Evolutionary conservation across 73 alveolate genomes (phyloP), one percentile per base, ranked within the genome.

Genomic region (Tetrahymena thermophila): DNA sequence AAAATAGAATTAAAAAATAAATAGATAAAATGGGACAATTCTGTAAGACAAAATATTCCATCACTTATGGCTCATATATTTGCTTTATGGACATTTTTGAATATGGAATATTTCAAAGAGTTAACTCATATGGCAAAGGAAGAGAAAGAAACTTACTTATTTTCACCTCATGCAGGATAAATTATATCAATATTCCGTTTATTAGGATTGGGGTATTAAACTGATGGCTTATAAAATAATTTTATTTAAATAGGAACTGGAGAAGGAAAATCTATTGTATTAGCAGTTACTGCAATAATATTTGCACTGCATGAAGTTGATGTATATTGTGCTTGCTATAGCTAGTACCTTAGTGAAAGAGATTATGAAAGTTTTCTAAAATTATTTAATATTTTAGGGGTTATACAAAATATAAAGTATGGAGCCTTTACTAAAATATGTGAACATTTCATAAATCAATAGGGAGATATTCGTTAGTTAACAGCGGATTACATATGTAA

Each of bases 261-360:
- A 25, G 96, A 94, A 85, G 96, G 96, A 25, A 94, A 94, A 35
- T 85, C 96, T 1, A 85, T 94, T 9, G n/a, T 96, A 17, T 55
- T 94, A 21, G 96, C 96, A 3, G 44, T 85, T 35, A 10, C 44
- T 11, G 95, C 85, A n/a, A 28, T 14, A n/a, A 25, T 71, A 28
- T 71, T 71, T 0, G 89, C 37, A 95, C 9, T 94, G 15, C 56
- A 31, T 35, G 95, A 95, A 15, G 40, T 71, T 25, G 96, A 94
- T 25, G 96, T 94, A 4, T 16, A 34, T 25, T 55, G 94, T 56
- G 96, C 96, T 19, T 94, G 96, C 38, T 94, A 94, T 35, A 55
- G 94, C 43, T 21, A 94, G 17, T 94, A 94, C 84, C 85, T 94
- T 56, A 56, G 96, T 34, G 1, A 10, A 56, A 21, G 96, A 94